A percentile compares a stretch with the other conserved stretches of the same genome.
Conservation (phyloP, 2,329 filamentous ascomycete genomes). For the Sporothrix brasiliensis region DNA sequence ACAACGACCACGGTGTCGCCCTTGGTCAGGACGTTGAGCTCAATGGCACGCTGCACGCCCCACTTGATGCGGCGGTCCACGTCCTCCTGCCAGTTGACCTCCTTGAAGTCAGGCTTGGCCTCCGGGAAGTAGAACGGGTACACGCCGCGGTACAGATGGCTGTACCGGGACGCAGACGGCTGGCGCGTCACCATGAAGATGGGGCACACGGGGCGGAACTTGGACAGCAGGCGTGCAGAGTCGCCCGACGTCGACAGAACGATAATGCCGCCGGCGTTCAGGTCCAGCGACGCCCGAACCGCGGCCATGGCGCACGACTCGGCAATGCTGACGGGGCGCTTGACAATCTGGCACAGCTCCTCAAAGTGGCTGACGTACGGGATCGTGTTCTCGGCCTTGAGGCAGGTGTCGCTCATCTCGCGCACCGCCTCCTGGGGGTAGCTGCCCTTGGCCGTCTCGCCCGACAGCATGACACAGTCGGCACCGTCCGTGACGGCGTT, state of each 20-base stretch:
- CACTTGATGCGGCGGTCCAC: constrained; percentile 97
- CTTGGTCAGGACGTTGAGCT: constrained; percentile 73
- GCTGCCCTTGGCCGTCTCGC: constrained; percentile 96
- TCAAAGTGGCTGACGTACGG: constrained; percentile 97
- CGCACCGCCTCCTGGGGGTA: constrained; percentile 90
- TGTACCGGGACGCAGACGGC: constrained; percentile 79
- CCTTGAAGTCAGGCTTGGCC: constrained; percentile 89
- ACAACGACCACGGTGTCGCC: constrained; percentile 80
- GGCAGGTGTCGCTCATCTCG: constrained; percentile 98
- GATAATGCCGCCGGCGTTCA: constrained; percentile 94
- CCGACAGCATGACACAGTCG: constrained; percentile 99
- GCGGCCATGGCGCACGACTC: constrained; percentile 98
- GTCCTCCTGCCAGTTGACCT: constrained; percentile 97
- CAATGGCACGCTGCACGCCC: constrained; percentile 85
- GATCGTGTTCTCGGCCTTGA: constrained; percentile 95
- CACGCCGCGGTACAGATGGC: constrained; percentile 94
- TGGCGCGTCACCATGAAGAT: constrained; percentile 99
- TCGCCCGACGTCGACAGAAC: constrained; percentile 94
- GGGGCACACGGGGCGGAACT: constrained; percentile 97
- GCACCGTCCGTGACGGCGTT: constrained; percentile 97
- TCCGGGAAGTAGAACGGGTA: constrained; percentile 96
- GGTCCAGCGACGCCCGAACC: constrained; percentile 90
- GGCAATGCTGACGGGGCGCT: constrained; percentile 80
- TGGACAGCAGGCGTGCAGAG: constrained; percentile 92
- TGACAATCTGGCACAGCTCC: constrained; percentile 82